Evolutionary conservation across 2,329 filamentous ascomycete genomes (phyloP).

Genomic region (Colletotrichum musicola): DNA sequence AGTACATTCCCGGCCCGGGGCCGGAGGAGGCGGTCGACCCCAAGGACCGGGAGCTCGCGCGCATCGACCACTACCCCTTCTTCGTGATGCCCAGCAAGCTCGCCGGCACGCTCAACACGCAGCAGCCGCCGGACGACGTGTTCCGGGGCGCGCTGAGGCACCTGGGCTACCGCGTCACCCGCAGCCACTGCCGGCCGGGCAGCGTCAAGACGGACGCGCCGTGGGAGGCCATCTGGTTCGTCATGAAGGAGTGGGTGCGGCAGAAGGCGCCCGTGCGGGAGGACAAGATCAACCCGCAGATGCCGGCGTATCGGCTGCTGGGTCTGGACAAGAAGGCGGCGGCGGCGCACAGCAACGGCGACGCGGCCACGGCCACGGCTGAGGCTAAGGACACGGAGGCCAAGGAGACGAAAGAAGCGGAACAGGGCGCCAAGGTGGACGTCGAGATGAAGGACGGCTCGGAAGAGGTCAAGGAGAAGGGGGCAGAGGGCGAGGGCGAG

Average conservation of each 20-base stretch:
- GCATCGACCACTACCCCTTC: slow-evolving; percentile 83
- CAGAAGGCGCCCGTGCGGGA: slow-evolving; percentile 85
- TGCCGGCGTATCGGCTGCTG: slow-evolving; percentile 79
- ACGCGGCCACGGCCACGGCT: neutral
- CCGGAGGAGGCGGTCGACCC: slow-evolving; percentile 52
- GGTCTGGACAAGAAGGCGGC: slow-evolving; percentile 51
- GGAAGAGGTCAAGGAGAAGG: slow-evolving; percentile 42
- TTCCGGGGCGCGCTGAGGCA: slow-evolving; percentile 84
- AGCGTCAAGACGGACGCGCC: slow-evolving; percentile 95
- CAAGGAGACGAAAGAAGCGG: slow-evolving; percentile 37
- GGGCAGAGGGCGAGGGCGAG: slow-evolving; percentile 48
- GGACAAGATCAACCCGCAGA: slow-evolving; percentile 76
- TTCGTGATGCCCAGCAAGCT: slow-evolving; percentile 84
- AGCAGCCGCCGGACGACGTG: slow-evolving; percentile 82
- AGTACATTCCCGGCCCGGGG: slow-evolving; percentile 61
- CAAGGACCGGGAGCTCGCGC: slow-evolving; percentile 67
- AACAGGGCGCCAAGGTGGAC: slow-evolving; percentile 43
- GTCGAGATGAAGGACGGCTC: slow-evolving; percentile 47
- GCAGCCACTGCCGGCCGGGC: slow-evolving; percentile 90
- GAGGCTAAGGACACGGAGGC: neutral
- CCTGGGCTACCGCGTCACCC: slow-evolving; percentile 84
- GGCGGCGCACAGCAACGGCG: slow-evolving; percentile 45
- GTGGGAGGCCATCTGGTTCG: slow-evolving; percentile 90
- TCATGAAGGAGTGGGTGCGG: slow-evolving; percentile 91
- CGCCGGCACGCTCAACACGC: slow-evolving; percentile 81